Percentiles rank a stretch among this genome's conserved stretches.
phyloP scores from a whole-genome alignment of 179 eudicot genomes.

The Patellifolia procumbens region DNA sequence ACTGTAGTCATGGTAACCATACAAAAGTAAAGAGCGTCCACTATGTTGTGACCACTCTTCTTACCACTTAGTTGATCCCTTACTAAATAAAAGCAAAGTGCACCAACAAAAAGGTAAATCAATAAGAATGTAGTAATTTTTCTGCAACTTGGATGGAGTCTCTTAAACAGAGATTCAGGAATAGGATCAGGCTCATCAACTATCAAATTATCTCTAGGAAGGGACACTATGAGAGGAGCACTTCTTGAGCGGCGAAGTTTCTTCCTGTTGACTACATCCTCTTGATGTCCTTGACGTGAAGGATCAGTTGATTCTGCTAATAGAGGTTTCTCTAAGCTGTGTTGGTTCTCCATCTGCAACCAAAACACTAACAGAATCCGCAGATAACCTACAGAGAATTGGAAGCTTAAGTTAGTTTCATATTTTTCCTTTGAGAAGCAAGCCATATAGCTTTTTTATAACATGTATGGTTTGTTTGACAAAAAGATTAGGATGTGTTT shows the following conservation, averaged over 20 bases:
- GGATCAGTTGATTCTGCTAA: conserved; percentile 22
- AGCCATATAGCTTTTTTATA: neutral
- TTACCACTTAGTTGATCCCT: conserved; percentile 55
- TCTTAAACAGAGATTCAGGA: conserved; percentile 32
- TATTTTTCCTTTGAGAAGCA: no score
- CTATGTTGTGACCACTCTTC: conserved; percentile 49
- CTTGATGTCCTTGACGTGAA: conserved; percentile 23
- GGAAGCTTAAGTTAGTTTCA: conserved; percentile 3
- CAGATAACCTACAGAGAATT: conserved; percentile 1
- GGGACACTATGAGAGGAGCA: conserved; percentile 28
- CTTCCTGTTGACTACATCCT: conserved; percentile 34
- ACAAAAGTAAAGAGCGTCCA: conserved; percentile 77
- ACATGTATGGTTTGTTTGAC: neutral
- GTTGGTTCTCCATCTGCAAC: conserved; percentile 38
- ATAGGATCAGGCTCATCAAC: conserved; percentile 13
- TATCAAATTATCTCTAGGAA: conserved; percentile 8
- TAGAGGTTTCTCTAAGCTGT: conserved; percentile 36
- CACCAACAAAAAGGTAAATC: conserved; percentile 53
- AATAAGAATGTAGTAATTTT: conserved; percentile 36
- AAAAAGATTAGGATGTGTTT: no score
- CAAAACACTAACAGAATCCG: neutral
- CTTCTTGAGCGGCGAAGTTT: conserved; percentile 38
- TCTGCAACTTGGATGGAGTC: conserved; percentile 36
- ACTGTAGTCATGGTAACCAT: conserved; percentile 84
- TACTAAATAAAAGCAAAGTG: conserved; percentile 49